Evolutionary conservation across 768 basidiomycete species (phyloP).

Genomic region (Coprinopsis sp.): DNA sequence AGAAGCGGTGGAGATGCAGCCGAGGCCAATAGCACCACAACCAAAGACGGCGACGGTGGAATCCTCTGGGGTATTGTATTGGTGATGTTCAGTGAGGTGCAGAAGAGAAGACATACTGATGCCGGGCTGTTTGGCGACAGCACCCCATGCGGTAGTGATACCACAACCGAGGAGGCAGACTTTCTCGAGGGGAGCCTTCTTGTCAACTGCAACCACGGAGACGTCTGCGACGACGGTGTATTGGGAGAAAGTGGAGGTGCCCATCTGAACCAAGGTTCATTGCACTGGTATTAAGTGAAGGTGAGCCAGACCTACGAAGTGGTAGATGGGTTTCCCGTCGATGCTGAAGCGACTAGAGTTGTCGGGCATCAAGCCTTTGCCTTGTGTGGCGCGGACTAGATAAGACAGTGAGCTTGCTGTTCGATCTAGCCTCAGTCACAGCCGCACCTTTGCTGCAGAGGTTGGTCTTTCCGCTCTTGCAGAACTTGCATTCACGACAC

Average conservation of each 20-base stretch:
- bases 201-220: conserved; percentile 88
- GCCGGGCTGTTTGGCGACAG: conserved; percentile 86
- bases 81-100: conserved; percentile 2
- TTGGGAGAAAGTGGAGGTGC: conserved; percentile 98
- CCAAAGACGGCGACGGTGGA: conserved; percentile 94
- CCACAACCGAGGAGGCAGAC: conserved; percentile 97
- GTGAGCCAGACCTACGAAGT: conserved; percentile 64
- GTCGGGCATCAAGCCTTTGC: conserved; percentile 94
- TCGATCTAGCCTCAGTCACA: conserved; percentile 1
- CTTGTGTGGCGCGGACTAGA: conserved; percentile 87
- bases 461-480: conserved; percentile 97
- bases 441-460: conserved; percentile 83
- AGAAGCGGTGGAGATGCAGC: conserved; percentile 77
- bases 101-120: conserved; percentile 50
- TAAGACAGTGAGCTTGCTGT: conserved; percentile 5
- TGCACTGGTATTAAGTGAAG: conserved; percentile 2
- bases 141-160: conserved; percentile 98
- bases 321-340: conserved; percentile 81
- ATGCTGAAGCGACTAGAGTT: conserved; percentile 81
- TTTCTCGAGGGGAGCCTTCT: conserved; percentile 85
- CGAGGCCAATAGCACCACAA: conserved; percentile 93
- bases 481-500: conserved; percentile 97
- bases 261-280: conserved; percentile 62
- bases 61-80: conserved; percentile 45
- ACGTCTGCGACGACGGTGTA: conserved; percentile 98